Base-by-base conservation (phyloP, 208 protist species). In the Leishmania gerbilli region DNA sequence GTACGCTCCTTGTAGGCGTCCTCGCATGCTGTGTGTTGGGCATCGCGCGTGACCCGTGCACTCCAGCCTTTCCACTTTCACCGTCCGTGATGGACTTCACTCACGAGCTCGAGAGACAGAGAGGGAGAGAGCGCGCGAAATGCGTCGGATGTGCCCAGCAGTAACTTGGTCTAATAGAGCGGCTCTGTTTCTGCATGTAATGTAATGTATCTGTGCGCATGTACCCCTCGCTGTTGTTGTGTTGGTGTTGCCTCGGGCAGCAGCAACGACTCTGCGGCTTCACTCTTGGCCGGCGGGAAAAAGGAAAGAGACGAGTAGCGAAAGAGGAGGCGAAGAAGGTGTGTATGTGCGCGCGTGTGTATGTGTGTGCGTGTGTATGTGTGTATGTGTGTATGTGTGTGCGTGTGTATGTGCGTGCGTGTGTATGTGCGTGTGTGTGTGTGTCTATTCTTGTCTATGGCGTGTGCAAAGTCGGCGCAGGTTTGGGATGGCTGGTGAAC, bases 271-370 rank as follows among this genome's bases (percentile, higher is more conserved):
- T 60, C 56, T n/a, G 24, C 56, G n/a, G 58, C 58, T 64, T 34
- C 7, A 64, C 58, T 24, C 27, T 27, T 64, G 24, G 58, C 24
- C 0, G 7, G 24, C 27, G 27, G 24, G 27, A 69, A n/a, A 55
- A 72, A 42, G 5, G 15, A 74, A 74, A 71, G 62, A 77, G 60
- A 69, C 62, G 19, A 60, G 58, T 58, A 80, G 75, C 81, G 76
- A 72, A 72, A 74, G 53, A 42, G 69, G 31, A 62, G 51, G 68
- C 5, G 40, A 42, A 24, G 34, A n/a, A 60, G 45, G 42, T 19
- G 62, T 31, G 40, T 21, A 31, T 15, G 65, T 47, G 3, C 37
- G 37, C 1, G 37, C 1, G 40, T 1, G 58, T 64, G 58, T 64
- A 37, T 24, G 19, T 37, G 34, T 13, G 34, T 13, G 31, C 0